These are phyloP conservation scores for Trypethelium eluteriae DNA, from an alignment of 495 filamentous ascomycete genomes.

Conservation along the genomic window DNA sequence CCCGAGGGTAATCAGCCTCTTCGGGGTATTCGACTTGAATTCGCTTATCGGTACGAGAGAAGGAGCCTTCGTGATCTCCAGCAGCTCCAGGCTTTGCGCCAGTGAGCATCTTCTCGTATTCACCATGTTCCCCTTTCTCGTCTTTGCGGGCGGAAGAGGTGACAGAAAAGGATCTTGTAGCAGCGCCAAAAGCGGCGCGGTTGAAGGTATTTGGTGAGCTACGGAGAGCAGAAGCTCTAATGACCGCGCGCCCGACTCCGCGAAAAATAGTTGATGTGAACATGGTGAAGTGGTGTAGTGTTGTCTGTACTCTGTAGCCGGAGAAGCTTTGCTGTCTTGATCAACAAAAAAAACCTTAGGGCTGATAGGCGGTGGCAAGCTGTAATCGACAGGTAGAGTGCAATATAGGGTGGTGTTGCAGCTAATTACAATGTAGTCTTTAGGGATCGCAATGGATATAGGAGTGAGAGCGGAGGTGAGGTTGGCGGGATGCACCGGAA, in stretches of 20 bases:
- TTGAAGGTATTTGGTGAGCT: background rate
- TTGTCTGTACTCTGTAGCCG: background rate
- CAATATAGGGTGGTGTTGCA: background rate
- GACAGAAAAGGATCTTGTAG: background rate
- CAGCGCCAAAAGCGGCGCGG: background rate
- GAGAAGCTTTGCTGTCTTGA: background rate
- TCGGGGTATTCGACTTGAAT: conserved; percentile 71
- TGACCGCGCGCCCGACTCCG: conserved; percentile 1
- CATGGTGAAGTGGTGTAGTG: background rate
- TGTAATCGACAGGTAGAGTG: background rate
- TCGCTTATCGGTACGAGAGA: conserved; percentile 69
- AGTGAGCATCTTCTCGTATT: conserved; percentile 8
- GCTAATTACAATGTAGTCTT: background rate
- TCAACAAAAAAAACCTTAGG: background rate
- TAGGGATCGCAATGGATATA: background rate
- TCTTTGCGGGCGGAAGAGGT: background rate
- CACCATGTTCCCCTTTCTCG: background rate
- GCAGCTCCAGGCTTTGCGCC: conserved; percentile 6
- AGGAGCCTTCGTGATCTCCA: conserved; percentile 42
- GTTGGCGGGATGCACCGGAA: background rate
- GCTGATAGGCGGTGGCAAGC: background rate
- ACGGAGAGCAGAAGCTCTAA: conserved; percentile 8
- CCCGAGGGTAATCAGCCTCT: conserved; percentile 57
- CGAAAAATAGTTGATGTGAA: background rate
- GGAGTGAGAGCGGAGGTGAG: background rate